These are phyloP conservation scores for Bruguiera hainesii DNA, from an alignment of 441 rosid species.

Conservation along the genomic window DNA sequence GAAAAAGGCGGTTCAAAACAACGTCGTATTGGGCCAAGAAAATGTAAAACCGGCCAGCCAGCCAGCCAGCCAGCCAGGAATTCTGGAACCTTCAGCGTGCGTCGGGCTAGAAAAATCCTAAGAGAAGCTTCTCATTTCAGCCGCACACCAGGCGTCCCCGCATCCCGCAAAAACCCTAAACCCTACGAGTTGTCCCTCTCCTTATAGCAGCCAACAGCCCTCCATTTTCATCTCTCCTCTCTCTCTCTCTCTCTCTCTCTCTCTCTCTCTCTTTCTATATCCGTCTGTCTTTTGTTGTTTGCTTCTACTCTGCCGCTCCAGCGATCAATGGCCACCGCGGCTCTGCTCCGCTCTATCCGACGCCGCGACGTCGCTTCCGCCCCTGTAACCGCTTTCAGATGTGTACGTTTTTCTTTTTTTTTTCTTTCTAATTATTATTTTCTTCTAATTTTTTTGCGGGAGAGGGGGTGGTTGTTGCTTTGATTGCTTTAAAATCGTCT, in stretches of 20 bases:
- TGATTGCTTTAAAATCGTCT: too few species aligned
- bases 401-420: slow-evolving; percentile 30
- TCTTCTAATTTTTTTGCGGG: too few species aligned
- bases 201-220: too few species aligned
- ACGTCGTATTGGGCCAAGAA: not conserved
- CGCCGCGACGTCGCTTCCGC: slow-evolving; percentile 68
- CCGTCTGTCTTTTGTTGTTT: not conserved
- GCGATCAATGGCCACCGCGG: slow-evolving; percentile 55
- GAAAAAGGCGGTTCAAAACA: too few species aligned
- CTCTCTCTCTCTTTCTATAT: not conserved
- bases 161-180: slow-evolving; percentile 43
- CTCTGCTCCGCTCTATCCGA: slow-evolving; percentile 63
- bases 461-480: too few species aligned
- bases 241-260: too few species aligned
- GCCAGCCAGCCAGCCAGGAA: slow-evolving; percentile 3
- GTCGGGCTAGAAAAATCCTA: slow-evolving; percentile 18
- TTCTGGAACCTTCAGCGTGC: slow-evolving; percentile 36
- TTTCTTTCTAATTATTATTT: too few species aligned
- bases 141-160: not conserved
- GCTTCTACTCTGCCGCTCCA: too few species aligned
- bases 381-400: slow-evolving; percentile 58
- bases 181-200: slow-evolving; percentile 20
- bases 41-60: slow-evolving; percentile 1
- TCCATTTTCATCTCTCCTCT: not conserved
- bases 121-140: not conserved